Evolutionary conservation across 78 protist genomes (phyloP).

Genomic region (Speleostelium caveatum): DNA sequence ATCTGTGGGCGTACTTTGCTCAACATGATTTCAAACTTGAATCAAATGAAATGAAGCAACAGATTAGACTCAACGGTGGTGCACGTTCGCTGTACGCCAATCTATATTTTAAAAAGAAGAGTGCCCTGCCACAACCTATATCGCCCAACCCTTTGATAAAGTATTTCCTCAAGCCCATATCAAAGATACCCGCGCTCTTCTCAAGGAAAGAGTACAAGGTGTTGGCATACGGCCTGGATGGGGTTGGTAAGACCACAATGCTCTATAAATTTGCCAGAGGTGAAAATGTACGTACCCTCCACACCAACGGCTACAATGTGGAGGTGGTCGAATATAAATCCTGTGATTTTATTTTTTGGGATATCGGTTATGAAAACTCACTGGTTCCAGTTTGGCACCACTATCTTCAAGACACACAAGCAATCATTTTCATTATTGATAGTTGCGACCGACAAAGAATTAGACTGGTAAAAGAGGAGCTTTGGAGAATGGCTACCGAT

Average conservation of each 20-base stretch:
- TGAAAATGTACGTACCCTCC: constrained; percentile 81
- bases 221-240: constrained; percentile 96
- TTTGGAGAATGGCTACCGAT: constrained; percentile 86
- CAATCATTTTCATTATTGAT: constrained; percentile 94
- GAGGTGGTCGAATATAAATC: constrained; percentile 82
- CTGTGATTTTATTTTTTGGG: constrained; percentile 79
- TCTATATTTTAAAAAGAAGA: constrained; percentile 29
- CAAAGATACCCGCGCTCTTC: constrained; percentile 36
- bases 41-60: neutral
- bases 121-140: neutral
- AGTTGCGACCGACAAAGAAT: constrained; percentile 86
- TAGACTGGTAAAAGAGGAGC: constrained; percentile 83
- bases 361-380: constrained; percentile 37
- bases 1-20: constrained; percentile 49
- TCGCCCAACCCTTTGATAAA: constrained; percentile 58
- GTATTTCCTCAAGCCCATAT: constrained; percentile 39
- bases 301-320: constrained; percentile 90
- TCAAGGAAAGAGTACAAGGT: constrained; percentile 91
- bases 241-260: constrained; percentile 91
- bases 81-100: constrained; percentile 64
- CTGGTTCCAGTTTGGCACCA: constrained; percentile 77
- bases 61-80: constrained; percentile 38
- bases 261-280: constrained; percentile 88
- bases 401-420: constrained; percentile 81
- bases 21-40: constrained; percentile 42